A percentile compares a stretch with the other conserved stretches of the same genome.
Conservation (phyloP, 495 filamentous ascomycete species). For the Lasiosphaeria ovina region DNA sequence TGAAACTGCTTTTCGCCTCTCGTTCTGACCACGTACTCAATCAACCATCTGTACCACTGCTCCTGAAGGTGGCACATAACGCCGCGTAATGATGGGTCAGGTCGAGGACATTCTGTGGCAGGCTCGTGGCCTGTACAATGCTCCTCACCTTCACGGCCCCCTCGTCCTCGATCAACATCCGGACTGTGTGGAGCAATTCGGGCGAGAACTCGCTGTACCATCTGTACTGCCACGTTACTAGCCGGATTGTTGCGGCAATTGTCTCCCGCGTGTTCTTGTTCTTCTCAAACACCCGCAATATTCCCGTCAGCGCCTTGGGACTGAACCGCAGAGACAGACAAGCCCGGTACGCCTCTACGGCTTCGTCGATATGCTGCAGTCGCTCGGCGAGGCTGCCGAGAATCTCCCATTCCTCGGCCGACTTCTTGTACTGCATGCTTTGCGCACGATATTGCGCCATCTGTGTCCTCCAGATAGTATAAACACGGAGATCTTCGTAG, state of each 20-base stretch:
- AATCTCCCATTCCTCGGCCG: conserved; percentile 96
- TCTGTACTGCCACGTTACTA: conserved; percentile 96
- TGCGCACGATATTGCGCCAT: conserved; percentile 90
- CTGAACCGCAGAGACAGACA: conserved; percentile 82
- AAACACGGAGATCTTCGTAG: conserved; percentile 95
- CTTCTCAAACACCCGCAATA: conserved; percentile 72
- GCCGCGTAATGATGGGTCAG: conserved; percentile 95
- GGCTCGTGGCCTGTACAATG: conserved; percentile 91
- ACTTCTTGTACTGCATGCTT: conserved; percentile 89
- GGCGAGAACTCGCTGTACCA: conserved; percentile 99
- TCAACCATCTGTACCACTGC: conserved; percentile 87
- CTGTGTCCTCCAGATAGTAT: conserved; percentile 98
- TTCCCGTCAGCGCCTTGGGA: conserved; percentile 82
- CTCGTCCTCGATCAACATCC: conserved; percentile 93
- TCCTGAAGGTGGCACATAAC: conserved; percentile 89
- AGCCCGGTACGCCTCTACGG: conserved; percentile 83
- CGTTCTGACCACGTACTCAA: neutral
- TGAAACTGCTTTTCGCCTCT: neutral
- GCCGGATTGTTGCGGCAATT: conserved; percentile 74
- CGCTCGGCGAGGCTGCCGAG: conserved; percentile 89
- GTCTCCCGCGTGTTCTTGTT: conserved; percentile 70
- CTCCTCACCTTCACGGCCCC: conserved; percentile 96
- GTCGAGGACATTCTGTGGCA: conserved; percentile 89
- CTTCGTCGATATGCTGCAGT: conserved; percentile 84
- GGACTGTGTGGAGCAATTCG: conserved; percentile 76